These are phyloP conservation scores for Xylaria sp. DNA, from an alignment of 2,329 filamentous ascomycete species.

Conservation along the genomic window DNA sequence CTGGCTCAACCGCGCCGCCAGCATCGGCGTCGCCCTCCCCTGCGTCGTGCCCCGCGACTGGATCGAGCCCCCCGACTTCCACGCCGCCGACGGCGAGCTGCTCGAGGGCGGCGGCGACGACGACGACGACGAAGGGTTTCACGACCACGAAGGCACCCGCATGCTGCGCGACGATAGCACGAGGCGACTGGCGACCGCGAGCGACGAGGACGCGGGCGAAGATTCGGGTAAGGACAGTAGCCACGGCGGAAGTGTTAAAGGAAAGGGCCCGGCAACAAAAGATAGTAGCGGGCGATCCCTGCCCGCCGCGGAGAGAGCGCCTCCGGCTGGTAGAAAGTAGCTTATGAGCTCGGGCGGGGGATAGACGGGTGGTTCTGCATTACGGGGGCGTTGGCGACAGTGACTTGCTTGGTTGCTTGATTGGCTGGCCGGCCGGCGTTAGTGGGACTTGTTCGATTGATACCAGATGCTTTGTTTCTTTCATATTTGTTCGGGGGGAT, in stretches of 20 bases:
- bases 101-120: conserved; percentile 52
- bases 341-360: conserved; percentile 41
- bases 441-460: conserved; percentile 28
- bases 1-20: conserved; percentile 85
- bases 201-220: conserved; percentile 21
- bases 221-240: conserved; percentile 14
- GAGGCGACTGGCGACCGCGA: conserved; percentile 31
- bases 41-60: conserved; percentile 83
- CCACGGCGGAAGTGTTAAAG: conserved; percentile 39
- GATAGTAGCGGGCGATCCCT: conserved; percentile 56
- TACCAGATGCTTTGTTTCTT: conserved; percentile 30
- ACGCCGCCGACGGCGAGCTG: conserved; percentile 71
- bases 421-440: conserved; percentile 24
- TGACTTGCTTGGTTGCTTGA: conserved; percentile 5
- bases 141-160: conserved; percentile 54
- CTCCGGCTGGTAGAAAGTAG: conserved; percentile 35
- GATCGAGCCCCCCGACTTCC: conserved; percentile 78
- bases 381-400: conserved; percentile 24
- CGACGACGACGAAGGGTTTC: conserved; percentile 45
- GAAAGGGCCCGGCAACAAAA: conserved; percentile 45
- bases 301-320: conserved; percentile 57
- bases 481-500: not conserved
- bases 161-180: conserved; percentile 54
- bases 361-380: conserved; percentile 20
- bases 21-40: conserved; percentile 77